phyloP scores from a whole-genome alignment of 1,284 basidiomycete genomes.

The Inonotus obliquus region DNA sequence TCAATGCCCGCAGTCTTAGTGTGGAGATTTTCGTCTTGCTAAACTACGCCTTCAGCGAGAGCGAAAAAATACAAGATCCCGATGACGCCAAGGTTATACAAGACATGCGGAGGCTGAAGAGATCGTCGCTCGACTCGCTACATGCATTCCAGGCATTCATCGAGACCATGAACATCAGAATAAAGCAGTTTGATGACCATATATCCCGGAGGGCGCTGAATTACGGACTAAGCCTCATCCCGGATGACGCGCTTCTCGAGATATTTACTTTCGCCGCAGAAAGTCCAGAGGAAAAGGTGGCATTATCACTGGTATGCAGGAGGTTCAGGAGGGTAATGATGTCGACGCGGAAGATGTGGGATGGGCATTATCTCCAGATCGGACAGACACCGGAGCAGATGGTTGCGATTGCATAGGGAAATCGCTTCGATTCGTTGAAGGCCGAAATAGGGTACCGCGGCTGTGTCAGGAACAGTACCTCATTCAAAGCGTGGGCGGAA shows the following conservation, averaged over 20 bases:
- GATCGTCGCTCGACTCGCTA: no score
- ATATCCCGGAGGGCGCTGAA: not conserved
- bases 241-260: not conserved
- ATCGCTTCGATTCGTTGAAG: not conserved
- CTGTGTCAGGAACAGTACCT: no score
- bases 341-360: not conserved
- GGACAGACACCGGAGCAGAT: not conserved
- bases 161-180: no score
- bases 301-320: not conserved
- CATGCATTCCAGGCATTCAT: no score
- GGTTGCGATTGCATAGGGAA: not conserved
- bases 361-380: not conserved
- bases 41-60: no score
- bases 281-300: not conserved
- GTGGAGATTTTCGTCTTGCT: no score
- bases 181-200: no score
- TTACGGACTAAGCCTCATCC: not conserved
- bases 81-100: no score
- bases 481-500: no score
- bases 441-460: not conserved
- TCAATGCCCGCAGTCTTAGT: no score
- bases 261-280: not conserved
- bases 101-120: no score
- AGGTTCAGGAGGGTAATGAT: not conserved
- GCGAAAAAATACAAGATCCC: no score